phyloP scores from a whole-genome alignment of 805 yeast species.

The Diddensiella caesifluorescens region DNA sequence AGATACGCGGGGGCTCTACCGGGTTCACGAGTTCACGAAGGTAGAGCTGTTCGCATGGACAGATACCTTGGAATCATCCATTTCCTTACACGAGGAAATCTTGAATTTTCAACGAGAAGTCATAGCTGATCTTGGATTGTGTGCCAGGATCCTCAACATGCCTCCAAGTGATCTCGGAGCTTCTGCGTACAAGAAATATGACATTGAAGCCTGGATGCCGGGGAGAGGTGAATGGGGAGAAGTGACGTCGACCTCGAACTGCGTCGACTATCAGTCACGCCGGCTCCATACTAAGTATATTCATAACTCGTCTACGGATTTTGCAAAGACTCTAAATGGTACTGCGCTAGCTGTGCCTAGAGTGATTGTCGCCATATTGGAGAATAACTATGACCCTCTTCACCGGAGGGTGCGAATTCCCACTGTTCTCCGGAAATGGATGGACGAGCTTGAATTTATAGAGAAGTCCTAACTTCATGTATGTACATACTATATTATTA shows the following conservation, averaged over 20 bases:
- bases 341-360: conserved; percentile 96
- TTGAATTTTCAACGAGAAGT: conserved; percentile 60
- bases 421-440: conserved; percentile 56
- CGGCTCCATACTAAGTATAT: conserved; percentile 64
- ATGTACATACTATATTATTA: too few relatives aligned
- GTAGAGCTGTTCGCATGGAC: conserved; percentile 87
- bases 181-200: conserved; percentile 87
- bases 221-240: conserved; percentile 94
- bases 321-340: conserved; percentile 84
- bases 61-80: conserved; percentile 29
- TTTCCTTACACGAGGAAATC: conserved; percentile 50
- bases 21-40: conserved; percentile 95
- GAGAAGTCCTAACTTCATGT: too few relatives aligned
- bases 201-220: conserved; percentile 98
- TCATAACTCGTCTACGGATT: conserved; percentile 34
- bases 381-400: conserved; percentile 66
- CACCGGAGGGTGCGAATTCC: conserved; percentile 59
- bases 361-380: conserved; percentile 82
- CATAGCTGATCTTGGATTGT: conserved; percentile 61
- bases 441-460: conserved; percentile 56
- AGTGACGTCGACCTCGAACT: conserved; percentile 83
- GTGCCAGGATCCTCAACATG: conserved; percentile 80
- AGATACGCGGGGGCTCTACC: conserved; percentile 84
- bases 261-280: conserved; percentile 86
- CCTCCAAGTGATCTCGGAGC: conserved; percentile 89